Evolutionary conservation across 345 rosid genomes (phyloP).

Genomic region (Bruguiera parviflora): DNA sequence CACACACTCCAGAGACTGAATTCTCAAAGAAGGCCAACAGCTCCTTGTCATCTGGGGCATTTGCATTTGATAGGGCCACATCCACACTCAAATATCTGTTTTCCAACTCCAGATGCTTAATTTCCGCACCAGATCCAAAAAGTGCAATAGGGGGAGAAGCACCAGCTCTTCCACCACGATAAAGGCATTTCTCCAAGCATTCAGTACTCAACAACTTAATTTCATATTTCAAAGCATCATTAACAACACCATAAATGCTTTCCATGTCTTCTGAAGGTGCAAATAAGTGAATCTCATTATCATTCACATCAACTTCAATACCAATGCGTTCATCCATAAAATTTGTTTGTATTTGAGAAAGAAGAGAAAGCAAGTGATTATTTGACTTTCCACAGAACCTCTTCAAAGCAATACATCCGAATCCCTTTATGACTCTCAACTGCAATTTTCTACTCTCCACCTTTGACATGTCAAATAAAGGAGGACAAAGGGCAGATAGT

Average conservation of each 20-base stretch:
- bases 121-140: slow-evolving; percentile 84
- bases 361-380: slow-evolving; percentile 48
- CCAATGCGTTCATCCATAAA: slow-evolving; percentile 61
- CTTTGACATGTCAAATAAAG: slow-evolving; percentile 53
- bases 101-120: slow-evolving; percentile 82
- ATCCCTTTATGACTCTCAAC: slow-evolving; percentile 51
- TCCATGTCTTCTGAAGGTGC: slow-evolving; percentile 51
- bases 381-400: slow-evolving; percentile 73
- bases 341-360: slow-evolving; percentile 44
- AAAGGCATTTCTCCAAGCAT: slow-evolving; percentile 64
- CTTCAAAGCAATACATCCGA: slow-evolving; percentile 52
- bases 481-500: slow-evolving; percentile 54
- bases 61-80: slow-evolving; percentile 43
- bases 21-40: slow-evolving; percentile 63
- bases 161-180: slow-evolving; percentile 45
- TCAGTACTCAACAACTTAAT: slow-evolving; percentile 59
- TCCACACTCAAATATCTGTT: slow-evolving; percentile 62
- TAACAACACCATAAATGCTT: slow-evolving; percentile 47
- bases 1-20: slow-evolving; percentile 53
- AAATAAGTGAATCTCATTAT: slow-evolving; percentile 61
- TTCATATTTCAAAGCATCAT: slow-evolving; percentile 56
- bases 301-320: slow-evolving; percentile 53
- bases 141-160: slow-evolving; percentile 57
- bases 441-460: slow-evolving; percentile 58
- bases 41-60: slow-evolving; percentile 57